phyloP scores from a whole-genome alignment of 257 asterid species.

The Nicotiana obtusifolia region DNA sequence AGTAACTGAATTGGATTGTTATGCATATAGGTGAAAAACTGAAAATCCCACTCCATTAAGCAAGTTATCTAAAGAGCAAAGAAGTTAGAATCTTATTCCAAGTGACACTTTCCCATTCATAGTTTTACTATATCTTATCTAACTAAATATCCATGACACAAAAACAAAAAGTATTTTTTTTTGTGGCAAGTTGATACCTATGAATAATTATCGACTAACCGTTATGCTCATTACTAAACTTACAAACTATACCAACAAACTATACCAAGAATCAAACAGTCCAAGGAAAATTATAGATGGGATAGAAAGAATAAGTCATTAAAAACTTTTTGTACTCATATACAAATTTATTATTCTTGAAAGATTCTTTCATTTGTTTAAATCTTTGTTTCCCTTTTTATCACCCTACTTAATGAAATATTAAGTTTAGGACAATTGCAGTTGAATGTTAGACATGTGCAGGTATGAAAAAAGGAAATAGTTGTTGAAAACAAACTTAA shows the following conservation, averaged over 20 bases:
- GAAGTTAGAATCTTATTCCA: not conserved
- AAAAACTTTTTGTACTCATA: not conserved
- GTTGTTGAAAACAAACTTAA: constrained; percentile 28
- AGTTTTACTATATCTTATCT: not conserved
- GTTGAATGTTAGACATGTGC: constrained; percentile 50
- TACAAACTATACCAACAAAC: not conserved
- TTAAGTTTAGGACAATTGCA: constrained; percentile 13
- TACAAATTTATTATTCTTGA: not conserved
- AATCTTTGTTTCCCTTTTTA: not conserved
- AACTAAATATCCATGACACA: not conserved
- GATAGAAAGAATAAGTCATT: not conserved
- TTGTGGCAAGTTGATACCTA: too few relatives aligned
- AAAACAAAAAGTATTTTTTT: too few relatives aligned
- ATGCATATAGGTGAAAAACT: not conserved
- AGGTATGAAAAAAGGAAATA: constrained; percentile 27
- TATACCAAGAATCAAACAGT: not conserved
- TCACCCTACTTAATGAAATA: not conserved
- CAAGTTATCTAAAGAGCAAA: not conserved
- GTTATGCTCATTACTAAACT: not conserved
- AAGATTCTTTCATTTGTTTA: constrained; percentile 2
- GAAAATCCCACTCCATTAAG: not conserved
- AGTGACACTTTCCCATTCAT: not conserved
- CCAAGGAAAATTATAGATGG: too few relatives aligned
- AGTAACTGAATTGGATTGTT: not conserved
- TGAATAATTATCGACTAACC: not conserved